Evolutionary conservation across 345 rosid genomes (phyloP).

Genomic region (Euphorbia peplus): DNA sequence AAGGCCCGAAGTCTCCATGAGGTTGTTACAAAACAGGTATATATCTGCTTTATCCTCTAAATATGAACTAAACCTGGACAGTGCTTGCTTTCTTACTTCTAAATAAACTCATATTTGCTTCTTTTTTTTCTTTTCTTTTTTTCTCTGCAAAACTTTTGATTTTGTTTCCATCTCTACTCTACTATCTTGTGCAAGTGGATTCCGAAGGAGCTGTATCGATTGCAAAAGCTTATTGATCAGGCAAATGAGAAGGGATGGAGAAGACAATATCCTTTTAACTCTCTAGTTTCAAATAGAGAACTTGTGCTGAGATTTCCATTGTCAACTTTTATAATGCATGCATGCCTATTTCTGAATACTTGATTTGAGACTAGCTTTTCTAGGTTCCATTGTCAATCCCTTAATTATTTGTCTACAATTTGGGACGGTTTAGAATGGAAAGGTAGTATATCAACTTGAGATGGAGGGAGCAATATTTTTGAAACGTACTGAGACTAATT

Average conservation of each 20-base stretch:
- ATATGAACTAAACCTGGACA: background rate
- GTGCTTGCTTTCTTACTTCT: background rate
- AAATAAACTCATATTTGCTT: background rate
- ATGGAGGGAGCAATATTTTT: no score
- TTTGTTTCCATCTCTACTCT: background rate
- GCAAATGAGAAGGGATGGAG: slow-evolving; percentile 68
- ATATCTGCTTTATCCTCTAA: slow-evolving; percentile 11
- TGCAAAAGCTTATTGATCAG: slow-evolving; percentile 33
- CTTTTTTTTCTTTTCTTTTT: background rate
- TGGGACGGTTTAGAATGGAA: no score
- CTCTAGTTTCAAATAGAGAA: background rate
- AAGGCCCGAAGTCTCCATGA: slow-evolving; percentile 51
- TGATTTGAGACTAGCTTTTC: background rate
- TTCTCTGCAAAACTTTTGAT: background rate
- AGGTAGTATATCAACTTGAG: no score
- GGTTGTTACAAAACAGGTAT: slow-evolving; percentile 46
- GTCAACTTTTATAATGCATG: background rate
- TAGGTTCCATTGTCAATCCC: background rate
- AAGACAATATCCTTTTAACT: slow-evolving; percentile 58
- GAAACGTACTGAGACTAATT: background rate
- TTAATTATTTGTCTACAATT: no score
- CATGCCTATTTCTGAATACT: background rate
- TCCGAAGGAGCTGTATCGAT: slow-evolving; percentile 31
- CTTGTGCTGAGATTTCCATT: slow-evolving; percentile 3
- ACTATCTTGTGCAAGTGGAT: slow-evolving; percentile 40